Conservation (phyloP, 768 basidiomycete species). For the Neoboletus magnificus region DNA sequence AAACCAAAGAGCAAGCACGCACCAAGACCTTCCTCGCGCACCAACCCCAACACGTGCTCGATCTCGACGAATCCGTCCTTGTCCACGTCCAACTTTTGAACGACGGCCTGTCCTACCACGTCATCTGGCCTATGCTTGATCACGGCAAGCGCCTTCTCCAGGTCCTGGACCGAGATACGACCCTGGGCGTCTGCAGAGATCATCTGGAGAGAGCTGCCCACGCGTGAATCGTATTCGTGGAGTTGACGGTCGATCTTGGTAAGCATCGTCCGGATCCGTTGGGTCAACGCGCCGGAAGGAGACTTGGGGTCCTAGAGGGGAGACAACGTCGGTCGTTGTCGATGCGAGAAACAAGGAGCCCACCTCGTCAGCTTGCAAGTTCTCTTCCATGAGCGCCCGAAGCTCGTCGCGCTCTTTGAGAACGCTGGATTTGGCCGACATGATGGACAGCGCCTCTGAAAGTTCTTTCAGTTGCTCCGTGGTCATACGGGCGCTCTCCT, state of each 20-base stretch:
- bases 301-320: slow-evolving; percentile 66
- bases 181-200: slow-evolving; percentile 85
- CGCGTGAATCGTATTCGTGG: slow-evolving; percentile 85
- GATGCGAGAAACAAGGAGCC: slow-evolving; percentile 1
- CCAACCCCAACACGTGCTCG: slow-evolving; percentile 88
- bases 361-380: slow-evolving; percentile 84
- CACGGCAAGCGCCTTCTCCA: slow-evolving; percentile 86
- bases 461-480: slow-evolving; percentile 94
- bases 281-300: slow-evolving; percentile 84
- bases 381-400: slow-evolving; percentile 89
- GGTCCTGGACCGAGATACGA: slow-evolving; percentile 82
- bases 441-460: slow-evolving; percentile 82
- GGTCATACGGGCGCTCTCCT: slow-evolving; percentile 91
- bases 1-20: slow-evolving; percentile 18
- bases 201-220: slow-evolving; percentile 81
- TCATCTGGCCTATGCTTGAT: slow-evolving; percentile 94
- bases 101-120: slow-evolving; percentile 79
- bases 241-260: slow-evolving; percentile 93
- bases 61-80: slow-evolving; percentile 94
- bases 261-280: slow-evolving; percentile 93
- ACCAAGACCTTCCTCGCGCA: slow-evolving; percentile 86
- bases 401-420: slow-evolving; percentile 95
- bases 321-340: not conserved
- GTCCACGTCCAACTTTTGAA: slow-evolving; percentile 93
- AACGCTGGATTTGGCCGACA: slow-evolving; percentile 92